Conservation (phyloP, 768 basidiomycete species). For the Lentinula boryana region DNA sequence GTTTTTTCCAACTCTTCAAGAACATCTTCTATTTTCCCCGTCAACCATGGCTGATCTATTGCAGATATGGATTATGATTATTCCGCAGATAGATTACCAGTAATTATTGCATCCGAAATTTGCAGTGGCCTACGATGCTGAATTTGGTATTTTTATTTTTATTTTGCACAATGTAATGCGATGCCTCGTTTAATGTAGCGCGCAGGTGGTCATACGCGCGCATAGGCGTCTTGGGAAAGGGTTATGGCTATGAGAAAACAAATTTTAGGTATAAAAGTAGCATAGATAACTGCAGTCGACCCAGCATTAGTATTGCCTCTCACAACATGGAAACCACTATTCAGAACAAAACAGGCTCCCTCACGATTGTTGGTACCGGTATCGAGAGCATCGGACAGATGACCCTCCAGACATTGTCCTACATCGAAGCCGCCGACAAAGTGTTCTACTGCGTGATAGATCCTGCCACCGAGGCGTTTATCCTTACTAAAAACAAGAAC, state of each 20-base stretch:
- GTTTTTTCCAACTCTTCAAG: background rate
- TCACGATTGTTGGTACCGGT: conserved; percentile 2
- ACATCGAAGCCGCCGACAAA: conserved; percentile 4
- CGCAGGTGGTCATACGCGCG: background rate
- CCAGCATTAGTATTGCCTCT: background rate
- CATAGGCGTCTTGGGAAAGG: no score
- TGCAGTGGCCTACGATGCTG: no score
- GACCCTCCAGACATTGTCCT: conserved; percentile 5
- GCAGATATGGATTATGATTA: no score
- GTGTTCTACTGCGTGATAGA: conserved; percentile 4
- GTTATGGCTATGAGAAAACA: no score
- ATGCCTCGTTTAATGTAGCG: background rate
- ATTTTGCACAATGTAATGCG: no score
- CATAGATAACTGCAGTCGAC: no score
- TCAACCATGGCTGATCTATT: background rate
- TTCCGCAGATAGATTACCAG: no score
- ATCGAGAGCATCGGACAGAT: conserved; percentile 6
- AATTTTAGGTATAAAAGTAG: background rate
- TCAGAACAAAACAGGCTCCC: background rate
- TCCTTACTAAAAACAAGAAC: conserved; percentile 2
- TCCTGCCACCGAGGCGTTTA: conserved; percentile 4
- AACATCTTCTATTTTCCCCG: background rate
- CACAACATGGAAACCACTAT: background rate
- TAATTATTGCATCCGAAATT: no score
- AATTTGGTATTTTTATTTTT: no score